Evolutionary conservation across 148 eudicot genomes (phyloP), one percentile per base, ranked within the genome.

Genomic region (Oxyria digyna): DNA sequence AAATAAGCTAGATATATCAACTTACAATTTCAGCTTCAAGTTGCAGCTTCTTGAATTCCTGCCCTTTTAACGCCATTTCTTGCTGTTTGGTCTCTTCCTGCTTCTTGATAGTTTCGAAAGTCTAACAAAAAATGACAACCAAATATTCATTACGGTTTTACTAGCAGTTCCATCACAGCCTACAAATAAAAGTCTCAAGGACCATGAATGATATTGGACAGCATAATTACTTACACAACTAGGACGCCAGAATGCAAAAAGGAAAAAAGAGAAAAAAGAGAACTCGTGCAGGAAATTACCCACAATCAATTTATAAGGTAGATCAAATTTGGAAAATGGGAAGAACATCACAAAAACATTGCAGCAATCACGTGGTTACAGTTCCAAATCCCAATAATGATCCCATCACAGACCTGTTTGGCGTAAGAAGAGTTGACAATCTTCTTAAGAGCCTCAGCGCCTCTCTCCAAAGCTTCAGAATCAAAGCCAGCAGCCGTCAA

Each of bases 401-500:
- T 59, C 18, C 14, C 15, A 59, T 15, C 13, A 9, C 9, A 46
- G 1, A 86, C 91, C 86, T 87, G 80, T 55, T 87, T 89, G 48
- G 88, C 80, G 26, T 85, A 72, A 12, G 79, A 23, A 57, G 99
- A 85, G 63, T 68, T 77, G 59, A 18, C 72, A 81, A 94, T 85
- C 46, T 74, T 74, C 21, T 54, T 49, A 66, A 94, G 69, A 38
- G 85, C 86, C 54, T 84, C 75, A 0, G 76, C 96, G 67, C 96
- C 98, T 59, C 91, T 73, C 80, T 86, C 97, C 73, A 94, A 79
- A 0, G 97, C 89, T 78, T 85, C 96, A 0, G 97, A 92, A 59
- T 90, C 96, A 75, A 94, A 90, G 14, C 99, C 99, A 29, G 92
- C 81, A 18, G 99, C 77, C 0, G 91, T 71, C 5, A 92, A 90